These are phyloP conservation scores for Solioccasus polychromus DNA, from an alignment of 768 basidiomycete genomes.

Conservation along the genomic window DNA sequence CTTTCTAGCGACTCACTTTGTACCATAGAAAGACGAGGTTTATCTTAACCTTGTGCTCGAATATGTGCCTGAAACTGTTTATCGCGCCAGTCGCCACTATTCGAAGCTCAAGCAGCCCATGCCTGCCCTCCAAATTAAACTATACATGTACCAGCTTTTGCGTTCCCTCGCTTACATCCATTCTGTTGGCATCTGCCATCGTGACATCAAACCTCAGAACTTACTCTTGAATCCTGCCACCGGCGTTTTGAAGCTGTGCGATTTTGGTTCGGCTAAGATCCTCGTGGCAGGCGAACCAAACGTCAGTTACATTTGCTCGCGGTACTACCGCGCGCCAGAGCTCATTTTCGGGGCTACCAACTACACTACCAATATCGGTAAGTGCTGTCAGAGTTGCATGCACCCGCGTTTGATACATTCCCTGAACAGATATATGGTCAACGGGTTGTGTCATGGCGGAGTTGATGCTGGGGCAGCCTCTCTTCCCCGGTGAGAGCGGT, in stretches of 20 bases:
- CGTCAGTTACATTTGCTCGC: constrained; percentile 98
- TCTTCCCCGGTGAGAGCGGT: constrained; percentile 98
- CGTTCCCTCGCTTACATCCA: constrained; percentile 99
- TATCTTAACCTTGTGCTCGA: constrained; percentile 99
- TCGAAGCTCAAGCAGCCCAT: constrained; percentile 99
- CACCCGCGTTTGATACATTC: constrained; percentile 6
- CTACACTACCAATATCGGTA: constrained; percentile 99
- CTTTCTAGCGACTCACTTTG: constrained; percentile 6
- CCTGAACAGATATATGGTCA: constrained; percentile 88
- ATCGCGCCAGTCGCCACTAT: constrained; percentile 97
- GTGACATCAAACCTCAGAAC: constrained; percentile 99
- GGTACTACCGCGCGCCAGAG: constrained; percentile 99
- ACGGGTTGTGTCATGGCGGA: constrained; percentile 99
- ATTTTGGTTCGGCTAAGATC: constrained; percentile 99
- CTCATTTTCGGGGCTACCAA: constrained; percentile 99
- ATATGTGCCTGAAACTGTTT: constrained; percentile 99
- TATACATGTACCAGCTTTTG: constrained; percentile 99
- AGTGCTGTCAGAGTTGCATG: constrained; percentile 29
- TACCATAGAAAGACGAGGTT: constrained; percentile 91
- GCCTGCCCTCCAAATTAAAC: constrained; percentile 99
- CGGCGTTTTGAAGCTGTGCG: constrained; percentile 95
- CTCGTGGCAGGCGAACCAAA: constrained; percentile 97
- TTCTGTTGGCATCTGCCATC: constrained; percentile 98
- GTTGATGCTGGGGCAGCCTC: constrained; percentile 96
- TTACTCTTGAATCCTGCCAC: constrained; percentile 95